phyloP scores from a whole-genome alignment of 176 grass and related monocot species.

The Cenchrus fungigraminus region DNA sequence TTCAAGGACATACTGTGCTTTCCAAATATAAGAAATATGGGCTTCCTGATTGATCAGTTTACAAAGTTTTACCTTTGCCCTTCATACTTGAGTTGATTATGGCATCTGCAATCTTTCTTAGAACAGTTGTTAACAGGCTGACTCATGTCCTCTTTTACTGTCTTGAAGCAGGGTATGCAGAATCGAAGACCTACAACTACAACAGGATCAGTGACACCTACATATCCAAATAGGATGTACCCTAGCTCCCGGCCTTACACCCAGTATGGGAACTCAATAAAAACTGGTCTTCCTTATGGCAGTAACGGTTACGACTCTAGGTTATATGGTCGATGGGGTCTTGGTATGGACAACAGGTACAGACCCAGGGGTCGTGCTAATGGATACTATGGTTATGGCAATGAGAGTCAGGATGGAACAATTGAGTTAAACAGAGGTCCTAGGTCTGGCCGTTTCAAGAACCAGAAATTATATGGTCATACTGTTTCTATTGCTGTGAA shows the following conservation, averaged over 20 bases:
- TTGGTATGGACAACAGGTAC: slow-evolving; percentile 69
- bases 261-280: slow-evolving; percentile 67
- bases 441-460: slow-evolving; percentile 79
- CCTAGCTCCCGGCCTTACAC: slow-evolving; percentile 60
- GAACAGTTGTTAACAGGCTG: not conserved
- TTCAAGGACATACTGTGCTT: not conserved
- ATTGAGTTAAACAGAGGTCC: slow-evolving; percentile 92
- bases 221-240: slow-evolving; percentile 76
- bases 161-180: slow-evolving; percentile 44
- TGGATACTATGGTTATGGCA: slow-evolving; percentile 73
- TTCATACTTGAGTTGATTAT: slow-evolving; percentile 1
- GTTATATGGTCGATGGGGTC: slow-evolving; percentile 65
- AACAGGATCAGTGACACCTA: slow-evolving; percentile 56
- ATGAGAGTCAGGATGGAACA: slow-evolving; percentile 77
- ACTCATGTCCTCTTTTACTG: slow-evolving; percentile 6
- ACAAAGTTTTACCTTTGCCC: not conserved
- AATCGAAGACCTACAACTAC: slow-evolving; percentile 56
- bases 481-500: slow-evolving; percentile 70
- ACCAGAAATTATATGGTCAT: slow-evolving; percentile 72
- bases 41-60: not conserved
- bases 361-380: slow-evolving; percentile 67
- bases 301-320: slow-evolving; percentile 75
- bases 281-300: slow-evolving; percentile 58
- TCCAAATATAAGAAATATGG: not conserved
- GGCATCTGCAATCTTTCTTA: not conserved